Evolutionary conservation across 768 basidiomycete genomes (phyloP), one percentile per base, ranked within the genome.

Genomic region (Suillus lakei): DNA sequence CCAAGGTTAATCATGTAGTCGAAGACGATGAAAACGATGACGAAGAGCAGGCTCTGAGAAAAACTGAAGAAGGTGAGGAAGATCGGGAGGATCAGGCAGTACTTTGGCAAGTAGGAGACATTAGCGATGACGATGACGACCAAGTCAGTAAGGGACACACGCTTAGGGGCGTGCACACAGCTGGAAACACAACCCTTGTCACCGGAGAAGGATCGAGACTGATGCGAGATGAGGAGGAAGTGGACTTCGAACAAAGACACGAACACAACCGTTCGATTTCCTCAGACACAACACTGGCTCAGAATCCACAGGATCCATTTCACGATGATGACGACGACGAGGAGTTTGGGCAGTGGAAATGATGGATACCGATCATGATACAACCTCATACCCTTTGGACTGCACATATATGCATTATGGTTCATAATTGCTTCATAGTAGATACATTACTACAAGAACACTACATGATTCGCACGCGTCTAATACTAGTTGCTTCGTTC

Each of bases 31-130:
- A 64, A 7, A 80, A 78, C 36, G 77, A 69, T 21, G 83, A 82
- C 12, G 85, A 83, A 66, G 75, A 69, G 48, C 79, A 79, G 61
- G 79, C 73, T 28, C 67, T 83, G 6, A 73, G 73, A 5, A 73
- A 70, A 23, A 70, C 74, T 50, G 77, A 73, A 23, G 83, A 81
- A 48, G 82, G 79, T 2, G 82, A 81, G 65, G 78, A 80, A 32
- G 80, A 84, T 8, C 69, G 70, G 55, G 63, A 53, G 28, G 43
- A 54, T 0, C 66, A 60, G 30, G 56, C 62, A n/a, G 83, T 80
- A 21, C 70, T 89, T 46, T 95, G 93, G 92, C 84, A 89, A 54
- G 82, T 95, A 2, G 91, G 93, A 2, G 87, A 91, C 32, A 86
- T 80, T 28, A 91, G 89, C 63, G 91, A 91, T 59, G 87, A 88